Evolutionary conservation across 352 stramenopile genomes (phyloP).

Genomic region (Aphanomyces cochlioides): DNA sequence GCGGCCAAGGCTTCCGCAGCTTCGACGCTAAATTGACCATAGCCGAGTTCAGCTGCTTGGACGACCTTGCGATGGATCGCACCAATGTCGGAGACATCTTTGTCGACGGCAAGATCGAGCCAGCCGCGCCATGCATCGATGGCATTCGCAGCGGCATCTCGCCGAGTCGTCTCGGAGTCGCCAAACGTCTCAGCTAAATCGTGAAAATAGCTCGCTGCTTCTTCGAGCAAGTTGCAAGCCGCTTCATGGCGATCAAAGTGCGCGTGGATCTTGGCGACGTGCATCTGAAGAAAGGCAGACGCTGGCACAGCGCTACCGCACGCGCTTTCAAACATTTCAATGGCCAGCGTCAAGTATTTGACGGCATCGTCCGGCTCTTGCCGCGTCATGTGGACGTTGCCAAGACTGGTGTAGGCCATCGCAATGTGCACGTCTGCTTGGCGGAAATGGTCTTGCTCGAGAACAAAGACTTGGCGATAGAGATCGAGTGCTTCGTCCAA

Average conservation of each 20-base stretch:
- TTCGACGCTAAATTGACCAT: constrained; percentile 62
- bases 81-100: constrained; percentile 39
- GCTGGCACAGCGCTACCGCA: constrained; percentile 55
- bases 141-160: constrained; percentile 52
- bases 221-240: constrained; percentile 35
- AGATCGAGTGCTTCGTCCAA: constrained; percentile 65
- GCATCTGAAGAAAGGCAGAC: constrained; percentile 54
- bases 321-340: constrained; percentile 51
- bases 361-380: constrained; percentile 41
- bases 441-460: constrained; percentile 50
- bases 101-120: constrained; percentile 34
- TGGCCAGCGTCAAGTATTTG: constrained; percentile 44
- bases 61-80: constrained; percentile 47
- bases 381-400: constrained; percentile 49
- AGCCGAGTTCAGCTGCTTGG: constrained; percentile 44
- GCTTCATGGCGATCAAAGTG: constrained; percentile 33
- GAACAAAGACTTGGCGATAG: constrained; percentile 57
- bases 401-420: constrained; percentile 48
- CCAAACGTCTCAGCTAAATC: constrained; percentile 58
- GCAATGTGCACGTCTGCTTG: constrained; percentile 52
- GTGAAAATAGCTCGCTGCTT: constrained; percentile 54
- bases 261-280: constrained; percentile 54
- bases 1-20: constrained; percentile 44
- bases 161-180: constrained; percentile 46
- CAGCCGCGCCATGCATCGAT: constrained; percentile 59